These are phyloP conservation scores for Noccaea caerulescens DNA, from an alignment of 345 rosid species.

Conservation along the genomic window DNA sequence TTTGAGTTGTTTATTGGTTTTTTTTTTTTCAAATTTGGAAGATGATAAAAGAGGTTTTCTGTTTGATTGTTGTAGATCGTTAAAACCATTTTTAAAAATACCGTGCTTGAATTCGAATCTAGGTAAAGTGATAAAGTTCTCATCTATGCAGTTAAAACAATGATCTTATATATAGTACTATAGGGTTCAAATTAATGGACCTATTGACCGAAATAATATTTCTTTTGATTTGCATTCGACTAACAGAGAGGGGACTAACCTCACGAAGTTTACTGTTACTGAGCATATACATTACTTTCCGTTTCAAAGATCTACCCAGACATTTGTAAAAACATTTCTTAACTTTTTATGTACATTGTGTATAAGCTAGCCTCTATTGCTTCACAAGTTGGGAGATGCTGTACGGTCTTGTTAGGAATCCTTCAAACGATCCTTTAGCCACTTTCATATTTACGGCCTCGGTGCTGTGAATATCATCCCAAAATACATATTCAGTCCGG, in stretches of 20 bases:
- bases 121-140: no score
- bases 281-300: neutral
- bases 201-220: no score
- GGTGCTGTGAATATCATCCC: constrained; percentile 58
- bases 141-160: no score
- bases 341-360: neutral
- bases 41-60: neutral
- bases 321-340: neutral
- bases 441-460: constrained; percentile 42
- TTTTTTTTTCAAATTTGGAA: neutral
- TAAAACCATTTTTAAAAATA: neutral
- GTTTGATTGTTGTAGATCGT: neutral
- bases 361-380: constrained; percentile 13
- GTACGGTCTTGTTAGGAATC: constrained; percentile 27
- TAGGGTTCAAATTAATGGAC: no score
- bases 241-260: neutral
- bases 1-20: neutral
- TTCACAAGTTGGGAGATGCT: constrained; percentile 33
- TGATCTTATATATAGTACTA: no score
- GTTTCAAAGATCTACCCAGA: neutral
- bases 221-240: neutral
- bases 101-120: no score
- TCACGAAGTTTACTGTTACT: neutral
- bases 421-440: constrained; percentile 37
- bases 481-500: constrained; percentile 43